phyloP scores from a whole-genome alignment of 164 flowering plant genomes.

The Tinospora cordifolia region DNA sequence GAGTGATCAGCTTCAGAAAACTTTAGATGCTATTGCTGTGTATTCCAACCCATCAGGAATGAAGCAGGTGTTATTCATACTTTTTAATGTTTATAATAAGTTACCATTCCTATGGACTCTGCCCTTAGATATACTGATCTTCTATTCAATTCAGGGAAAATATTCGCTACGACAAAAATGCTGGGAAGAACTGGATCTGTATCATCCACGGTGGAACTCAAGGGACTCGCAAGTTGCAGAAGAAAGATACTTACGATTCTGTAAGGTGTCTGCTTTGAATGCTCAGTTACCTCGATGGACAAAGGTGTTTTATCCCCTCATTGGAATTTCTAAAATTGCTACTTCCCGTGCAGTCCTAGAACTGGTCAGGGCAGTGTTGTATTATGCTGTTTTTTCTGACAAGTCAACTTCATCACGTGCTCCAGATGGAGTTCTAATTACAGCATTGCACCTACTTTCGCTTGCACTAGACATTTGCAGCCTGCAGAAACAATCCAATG shows the following conservation, averaged over 20 bases:
- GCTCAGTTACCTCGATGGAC: constrained; percentile 85
- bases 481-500: constrained; percentile 33
- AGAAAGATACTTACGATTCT: constrained; percentile 79
- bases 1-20: constrained; percentile 49
- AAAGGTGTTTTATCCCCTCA: constrained; percentile 63
- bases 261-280: constrained; percentile 65
- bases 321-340: constrained; percentile 58
- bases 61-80: constrained; percentile 61
- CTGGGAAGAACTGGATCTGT: constrained; percentile 91
- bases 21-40: constrained; percentile 58
- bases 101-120: neutral
- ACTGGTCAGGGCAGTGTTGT: constrained; percentile 68
- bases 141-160: constrained; percentile 55
- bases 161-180: constrained; percentile 59
- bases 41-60: constrained; percentile 86
- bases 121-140: constrained; percentile 3
- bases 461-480: constrained; percentile 64
- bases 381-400: constrained; percentile 58
- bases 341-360: constrained; percentile 51
- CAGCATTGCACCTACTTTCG: constrained; percentile 81
- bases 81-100: neutral
- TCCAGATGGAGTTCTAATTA: constrained; percentile 74
- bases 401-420: constrained; percentile 57
- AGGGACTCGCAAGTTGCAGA: constrained; percentile 88
- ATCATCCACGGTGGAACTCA: constrained; percentile 88